Percentiles rank a stretch among this genome's conserved stretches.
Conservation (phyloP, 495 filamentous ascomycete species). For the Penicillium longicatenatum region DNA sequence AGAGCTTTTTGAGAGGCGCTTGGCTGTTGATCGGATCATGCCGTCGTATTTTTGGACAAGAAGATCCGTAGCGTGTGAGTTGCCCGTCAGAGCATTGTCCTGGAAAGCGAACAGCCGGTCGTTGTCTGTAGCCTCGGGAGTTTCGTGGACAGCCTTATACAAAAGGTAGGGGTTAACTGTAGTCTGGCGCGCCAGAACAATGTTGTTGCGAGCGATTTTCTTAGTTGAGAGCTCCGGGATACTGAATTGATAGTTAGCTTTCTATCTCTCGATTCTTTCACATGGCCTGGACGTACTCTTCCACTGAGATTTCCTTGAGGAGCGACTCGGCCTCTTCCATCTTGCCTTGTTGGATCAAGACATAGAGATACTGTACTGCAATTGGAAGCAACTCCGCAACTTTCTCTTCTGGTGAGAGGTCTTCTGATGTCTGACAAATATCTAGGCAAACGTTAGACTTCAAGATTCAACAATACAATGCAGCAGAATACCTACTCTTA, state of each 20-base stretch:
- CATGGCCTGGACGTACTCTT: conserved; percentile 52
- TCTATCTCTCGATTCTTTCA: neutral
- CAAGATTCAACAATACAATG: neutral
- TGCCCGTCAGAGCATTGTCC: conserved; percentile 62
- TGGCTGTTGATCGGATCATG: conserved; percentile 65
- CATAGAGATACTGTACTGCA: conserved; percentile 81
- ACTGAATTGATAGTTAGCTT: conserved; percentile 40
- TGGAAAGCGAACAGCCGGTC: conserved; percentile 82
- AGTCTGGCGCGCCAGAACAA: conserved; percentile 57
- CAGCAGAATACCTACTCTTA: conserved; percentile 48
- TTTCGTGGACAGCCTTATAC: conserved; percentile 65
- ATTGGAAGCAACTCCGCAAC: conserved; percentile 82
- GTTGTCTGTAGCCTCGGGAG: conserved; percentile 57
- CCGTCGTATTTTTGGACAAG: conserved; percentile 76
- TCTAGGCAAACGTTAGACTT: conserved; percentile 46
- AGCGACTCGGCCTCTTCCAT: conserved; percentile 69
- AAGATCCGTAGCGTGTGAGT: conserved; percentile 73
- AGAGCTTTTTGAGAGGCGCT: conserved; percentile 52
- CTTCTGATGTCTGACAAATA: conserved; percentile 80
- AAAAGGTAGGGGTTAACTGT: conserved; percentile 75
- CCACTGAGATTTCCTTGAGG: conserved; percentile 61
- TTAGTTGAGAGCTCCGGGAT: conserved; percentile 77
- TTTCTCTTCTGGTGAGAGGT: conserved; percentile 82
- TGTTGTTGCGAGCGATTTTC: conserved; percentile 78
- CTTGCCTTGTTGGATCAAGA: conserved; percentile 71